Evolutionary conservation across 768 basidiomycete species (phyloP).

Genomic region (Lactarius sp.): DNA sequence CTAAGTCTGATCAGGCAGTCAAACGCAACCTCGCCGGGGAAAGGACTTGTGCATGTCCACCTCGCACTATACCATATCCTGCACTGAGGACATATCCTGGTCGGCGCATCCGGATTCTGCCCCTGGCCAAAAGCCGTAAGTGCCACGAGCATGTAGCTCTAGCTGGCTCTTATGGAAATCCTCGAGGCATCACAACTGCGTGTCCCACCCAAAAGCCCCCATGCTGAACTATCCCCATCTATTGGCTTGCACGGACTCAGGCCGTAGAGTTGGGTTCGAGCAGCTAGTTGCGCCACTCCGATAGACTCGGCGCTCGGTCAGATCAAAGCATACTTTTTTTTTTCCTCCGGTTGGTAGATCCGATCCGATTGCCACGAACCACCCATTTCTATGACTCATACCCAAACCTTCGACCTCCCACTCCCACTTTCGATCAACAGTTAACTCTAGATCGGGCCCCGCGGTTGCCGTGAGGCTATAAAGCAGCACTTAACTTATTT

Average conservation of each 20-base stretch:
- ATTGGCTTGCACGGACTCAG: background rate
- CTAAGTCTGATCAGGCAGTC: slow-evolving; percentile 8
- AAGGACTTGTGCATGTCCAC: background rate
- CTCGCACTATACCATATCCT: slow-evolving; percentile 10
- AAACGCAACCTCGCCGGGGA: slow-evolving; percentile 1
- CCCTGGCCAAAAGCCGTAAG: background rate
- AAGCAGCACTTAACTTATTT: background rate
- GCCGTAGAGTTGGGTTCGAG: background rate
- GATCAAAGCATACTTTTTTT: background rate
- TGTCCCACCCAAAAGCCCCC: background rate
- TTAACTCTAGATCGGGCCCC: slow-evolving; percentile 11
- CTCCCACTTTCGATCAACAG: too few relatives aligned
- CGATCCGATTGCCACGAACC: background rate
- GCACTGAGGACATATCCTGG: background rate
- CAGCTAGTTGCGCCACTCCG: background rate
- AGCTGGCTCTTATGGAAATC: background rate
- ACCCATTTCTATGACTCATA: background rate
- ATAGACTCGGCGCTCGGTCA: slow-evolving; percentile 8
- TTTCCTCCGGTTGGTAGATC: background rate
- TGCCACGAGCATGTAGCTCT: background rate
- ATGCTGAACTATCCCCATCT: background rate
- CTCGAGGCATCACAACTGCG: background rate
- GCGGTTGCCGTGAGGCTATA: slow-evolving; percentile 1
- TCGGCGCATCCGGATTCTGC: slow-evolving; percentile 4
- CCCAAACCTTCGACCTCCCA: too few relatives aligned